Evolutionary conservation across 495 filamentous ascomycete species (phyloP), one percentile per base, ranked within the genome.

Genomic region (Aspergillus bridgeri): DNA sequence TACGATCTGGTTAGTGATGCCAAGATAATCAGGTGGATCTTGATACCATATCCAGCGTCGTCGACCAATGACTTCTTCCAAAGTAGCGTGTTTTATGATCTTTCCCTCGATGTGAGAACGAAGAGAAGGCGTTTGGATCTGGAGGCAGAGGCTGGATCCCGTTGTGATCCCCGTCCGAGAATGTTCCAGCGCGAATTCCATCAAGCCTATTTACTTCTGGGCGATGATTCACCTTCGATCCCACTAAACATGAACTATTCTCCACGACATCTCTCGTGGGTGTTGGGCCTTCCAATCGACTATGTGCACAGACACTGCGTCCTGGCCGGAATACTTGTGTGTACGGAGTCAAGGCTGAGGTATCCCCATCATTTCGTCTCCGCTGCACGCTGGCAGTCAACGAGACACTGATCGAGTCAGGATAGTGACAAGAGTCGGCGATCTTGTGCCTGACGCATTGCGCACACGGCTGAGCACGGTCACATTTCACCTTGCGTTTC

Each of bases 41-140:
- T 20, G 21, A 17, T 18, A 54, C 58, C 48, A 51, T 51, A 8
- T 29, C 54, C 50, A 47, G 22, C 5, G 45, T 47, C 17, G 45
- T 47, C 15, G 45, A 6, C 45, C 45, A 47, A 13, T 47, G 45
- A 17, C 45, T 47, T 17, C n/a, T 20, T 11, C 45, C 45, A 23
- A 47, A 47, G 11, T 20, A 47, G 19, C 45, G 18, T 9, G 45
- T 47, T 47, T 23, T 47, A 20, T 47, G 45, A 20, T 47, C 19
- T 23, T 47, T 47, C 5, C 45, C 45, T 3, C 45, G 45, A 18
- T 20, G 13, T 6, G 45, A 47, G 15, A 47, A 23, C 2, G 45
- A 23, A 47, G 45, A 20, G 18, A 47, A 47, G 22, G 45, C 18
- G 33, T 38, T 47, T 19, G n/a, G 11, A 3, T 47, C 45, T 15